Evolutionary conservation across 2,329 filamentous ascomycete genomes (phyloP), one percentile per base, ranked within the genome.

Genomic region (Xylariaceae sp.): DNA sequence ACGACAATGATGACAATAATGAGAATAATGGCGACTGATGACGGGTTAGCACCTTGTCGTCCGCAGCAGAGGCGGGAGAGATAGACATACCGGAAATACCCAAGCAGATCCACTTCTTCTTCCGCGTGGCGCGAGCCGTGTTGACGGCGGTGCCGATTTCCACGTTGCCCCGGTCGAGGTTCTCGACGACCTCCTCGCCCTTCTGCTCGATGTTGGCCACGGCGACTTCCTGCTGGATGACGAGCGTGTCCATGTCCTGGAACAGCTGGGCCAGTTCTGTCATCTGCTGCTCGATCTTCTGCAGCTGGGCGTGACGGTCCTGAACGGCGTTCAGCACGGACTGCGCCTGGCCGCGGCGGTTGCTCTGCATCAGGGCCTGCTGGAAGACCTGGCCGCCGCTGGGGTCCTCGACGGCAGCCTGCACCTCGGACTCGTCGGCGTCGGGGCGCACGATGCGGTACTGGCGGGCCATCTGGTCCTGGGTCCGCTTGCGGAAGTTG

Each of bases 81-180:
- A 19, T 31, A 24, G n/a, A 61, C 72, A 48, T 66, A 77, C 72
- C 64, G 49, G 70, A 65, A 52, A 95, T 86, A 51, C 81, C 79
- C 47, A 94, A 64, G 69, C 88, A 94, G 58, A 84, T 89, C 89
- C 88, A 95, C 83, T 95, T 95, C 87, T 93, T 94, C 67, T 79
- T 85, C 48, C 85, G 75, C 32, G 83, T 85, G 49, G 77, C 75
- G 57, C 82, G 72, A 7, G 90, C 90, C 47, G 85, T 94, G 40
- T 73, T 70, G 42, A 94, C 83, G 10, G 89, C 89, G n/a, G 74
- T 75, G 24, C 72, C 78, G 39, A 96, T 83, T 59, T 95, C 78
- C 43, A 77, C 73, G 54, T 92, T 95, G 44, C 82, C 90, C 58
- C 92, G 83, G 52, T 82, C 77, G 30, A 95, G 75, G 59, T 96